Evolutionary conservation across 805 yeast genomes (phyloP).

Genomic region (Candida lessepsii): DNA sequence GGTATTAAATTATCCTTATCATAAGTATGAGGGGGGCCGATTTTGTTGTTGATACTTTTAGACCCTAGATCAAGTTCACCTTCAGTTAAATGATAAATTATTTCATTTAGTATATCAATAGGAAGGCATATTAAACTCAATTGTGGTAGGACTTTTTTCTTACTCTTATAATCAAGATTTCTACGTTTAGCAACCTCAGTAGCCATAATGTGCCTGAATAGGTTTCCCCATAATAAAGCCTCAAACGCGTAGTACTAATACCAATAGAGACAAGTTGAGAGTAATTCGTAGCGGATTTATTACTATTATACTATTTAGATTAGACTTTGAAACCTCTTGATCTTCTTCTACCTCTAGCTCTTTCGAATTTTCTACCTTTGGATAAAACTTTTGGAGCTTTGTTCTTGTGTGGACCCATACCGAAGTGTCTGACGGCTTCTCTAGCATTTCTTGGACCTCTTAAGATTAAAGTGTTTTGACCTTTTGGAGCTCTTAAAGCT

Average conservation of each 20-base stretch:
- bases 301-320: slow-evolving; percentile 22
- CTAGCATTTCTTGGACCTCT: slow-evolving; percentile 99
- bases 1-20: slow-evolving; percentile 12
- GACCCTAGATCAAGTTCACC: slow-evolving; percentile 9
- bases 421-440: slow-evolving; percentile 99
- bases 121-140: slow-evolving; percentile 17
- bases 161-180: not conserved
- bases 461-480: slow-evolving; percentile 95
- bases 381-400: slow-evolving; percentile 99
- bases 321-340: slow-evolving; percentile 99
- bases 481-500: slow-evolving; percentile 99
- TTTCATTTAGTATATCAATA: slow-evolving; percentile 17
- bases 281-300: slow-evolving; percentile 1
- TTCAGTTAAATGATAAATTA: slow-evolving; percentile 16
- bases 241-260: not conserved
- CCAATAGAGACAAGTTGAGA: not conserved
- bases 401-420: slow-evolving; percentile 99
- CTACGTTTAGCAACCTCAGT: not conserved
- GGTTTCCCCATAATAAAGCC: too few relatives aligned
- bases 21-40: slow-evolving; percentile 9
- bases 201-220: not conserved
- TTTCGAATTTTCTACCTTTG: slow-evolving; percentile 99
- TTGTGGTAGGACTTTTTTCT: not conserved
- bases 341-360: slow-evolving; percentile 99
- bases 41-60: not conserved